A percentile compares a stretch with the other conserved stretches of the same genome.
Conservation (phyloP, 768 basidiomycete genomes). For the Lentinula sp. region DNA sequence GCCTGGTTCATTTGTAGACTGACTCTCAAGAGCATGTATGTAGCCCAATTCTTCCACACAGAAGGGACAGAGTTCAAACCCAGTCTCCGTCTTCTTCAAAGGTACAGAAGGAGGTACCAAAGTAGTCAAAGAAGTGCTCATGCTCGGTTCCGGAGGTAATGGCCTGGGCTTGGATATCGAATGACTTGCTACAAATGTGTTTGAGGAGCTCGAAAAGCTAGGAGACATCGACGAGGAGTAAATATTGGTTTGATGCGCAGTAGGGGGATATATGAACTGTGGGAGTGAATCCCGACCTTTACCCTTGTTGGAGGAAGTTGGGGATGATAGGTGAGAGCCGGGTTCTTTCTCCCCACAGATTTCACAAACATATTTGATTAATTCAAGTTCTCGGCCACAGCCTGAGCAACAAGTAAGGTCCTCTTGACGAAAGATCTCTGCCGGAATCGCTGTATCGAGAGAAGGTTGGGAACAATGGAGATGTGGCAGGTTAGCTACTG, state of each 20-base stretch:
- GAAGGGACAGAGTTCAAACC: constrained; percentile 80
- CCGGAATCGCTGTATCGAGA: constrained; percentile 27
- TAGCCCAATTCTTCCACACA: constrained; percentile 80
- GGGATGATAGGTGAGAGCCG: constrained; percentile 12
- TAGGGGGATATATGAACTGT: constrained; percentile 25
- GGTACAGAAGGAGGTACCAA: constrained; percentile 15
- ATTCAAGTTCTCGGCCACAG: constrained; percentile 68
- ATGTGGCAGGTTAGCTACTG: not conserved
- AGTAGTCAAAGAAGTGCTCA: constrained; percentile 15
- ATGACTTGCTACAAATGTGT: constrained; percentile 25
- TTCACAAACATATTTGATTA: constrained; percentile 86
- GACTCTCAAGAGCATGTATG: constrained; percentile 58
- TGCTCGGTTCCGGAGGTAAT: constrained; percentile 26
- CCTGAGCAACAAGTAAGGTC: constrained; percentile 77
- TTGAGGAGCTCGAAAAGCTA: constrained; percentile 27
- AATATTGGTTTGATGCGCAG: constrained; percentile 18
- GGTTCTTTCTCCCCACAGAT: constrained; percentile 80
- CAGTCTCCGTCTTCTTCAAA: constrained; percentile 20
- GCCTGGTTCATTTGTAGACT: constrained; percentile 40
- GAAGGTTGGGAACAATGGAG: constrained; percentile 21
- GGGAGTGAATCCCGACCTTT: constrained; percentile 36
- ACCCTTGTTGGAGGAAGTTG: constrained; percentile 31
- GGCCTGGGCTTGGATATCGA: constrained; percentile 28
- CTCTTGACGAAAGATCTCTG: constrained; percentile 51
- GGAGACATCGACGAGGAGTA: constrained; percentile 19